Conservation (phyloP, 2,329 filamentous ascomycete genomes). For the Alternaria atra region DNA sequence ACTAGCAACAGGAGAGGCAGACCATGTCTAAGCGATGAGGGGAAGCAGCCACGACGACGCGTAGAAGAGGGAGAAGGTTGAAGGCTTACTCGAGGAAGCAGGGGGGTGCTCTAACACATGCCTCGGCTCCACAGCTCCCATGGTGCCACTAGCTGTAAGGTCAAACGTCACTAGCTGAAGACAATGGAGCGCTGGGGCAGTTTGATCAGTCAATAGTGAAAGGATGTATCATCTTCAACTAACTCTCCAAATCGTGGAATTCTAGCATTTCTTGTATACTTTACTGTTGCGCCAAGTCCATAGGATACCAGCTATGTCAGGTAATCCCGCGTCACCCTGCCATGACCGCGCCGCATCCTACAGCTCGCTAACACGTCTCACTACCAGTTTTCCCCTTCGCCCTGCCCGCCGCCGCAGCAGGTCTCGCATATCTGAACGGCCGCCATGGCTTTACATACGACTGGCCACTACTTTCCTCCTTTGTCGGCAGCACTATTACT, state of each 20-base stretch:
- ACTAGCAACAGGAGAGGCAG: background rate
- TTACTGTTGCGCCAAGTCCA: background rate
- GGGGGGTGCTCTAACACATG: constrained; percentile 7
- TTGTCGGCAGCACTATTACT: constrained; percentile 58
- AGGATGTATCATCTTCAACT: background rate
- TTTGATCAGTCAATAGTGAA: background rate
- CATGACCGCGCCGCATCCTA: background rate
- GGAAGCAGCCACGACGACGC: background rate
- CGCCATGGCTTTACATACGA: constrained; percentile 73
- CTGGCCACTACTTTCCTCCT: constrained; percentile 64
- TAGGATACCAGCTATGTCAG: constrained; percentile 6
- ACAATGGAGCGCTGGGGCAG: background rate
- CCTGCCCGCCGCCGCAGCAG: constrained; percentile 49
- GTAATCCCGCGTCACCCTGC: constrained; percentile 3
- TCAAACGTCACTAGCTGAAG: constrained; percentile 11
- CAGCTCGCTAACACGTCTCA: constrained; percentile 1
- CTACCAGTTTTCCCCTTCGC: constrained; percentile 38
- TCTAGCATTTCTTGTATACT: background rate
- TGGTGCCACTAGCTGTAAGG: constrained; percentile 7
- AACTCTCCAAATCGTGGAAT: background rate
- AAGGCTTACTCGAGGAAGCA: background rate
- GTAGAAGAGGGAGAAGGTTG: background rate
- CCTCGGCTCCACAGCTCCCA: constrained; percentile 21
- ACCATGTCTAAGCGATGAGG: constrained; percentile 11
- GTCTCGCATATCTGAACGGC: constrained; percentile 71